Conservation (phyloP, 2,329 filamentous ascomycete species). For the Beauveria brongniartii region DNA sequence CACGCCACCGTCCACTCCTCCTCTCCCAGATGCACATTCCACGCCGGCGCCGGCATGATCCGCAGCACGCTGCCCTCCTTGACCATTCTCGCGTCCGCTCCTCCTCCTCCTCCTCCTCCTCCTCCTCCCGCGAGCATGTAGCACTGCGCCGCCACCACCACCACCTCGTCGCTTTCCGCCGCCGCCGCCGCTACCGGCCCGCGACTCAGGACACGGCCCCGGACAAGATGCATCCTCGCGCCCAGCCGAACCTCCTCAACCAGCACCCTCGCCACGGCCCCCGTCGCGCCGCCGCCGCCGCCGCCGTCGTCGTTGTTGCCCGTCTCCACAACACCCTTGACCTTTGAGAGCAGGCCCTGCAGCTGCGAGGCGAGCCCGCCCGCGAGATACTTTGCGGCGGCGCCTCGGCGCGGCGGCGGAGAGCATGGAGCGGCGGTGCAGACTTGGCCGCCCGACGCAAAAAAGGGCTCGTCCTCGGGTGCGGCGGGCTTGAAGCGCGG, state of each 20-base stretch:
- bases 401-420: constrained; percentile 25
- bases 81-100: constrained; percentile 15
- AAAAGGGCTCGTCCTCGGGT: constrained; percentile 16
- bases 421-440: constrained; percentile 21
- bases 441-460: constrained; percentile 7
- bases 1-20: constrained; percentile 31
- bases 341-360: constrained; percentile 33
- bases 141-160: constrained; percentile 8
- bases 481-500: constrained; percentile 30
- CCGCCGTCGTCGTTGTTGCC: neutral
- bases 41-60: constrained; percentile 26
- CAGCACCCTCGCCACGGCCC: constrained; percentile 17
- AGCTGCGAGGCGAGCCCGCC: constrained; percentile 31
- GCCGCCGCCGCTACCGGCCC: neutral
- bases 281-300: neutral
- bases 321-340: constrained; percentile 28
- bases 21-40: constrained; percentile 29
- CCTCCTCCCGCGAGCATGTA: constrained; percentile 29
- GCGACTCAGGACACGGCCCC: constrained; percentile 11
- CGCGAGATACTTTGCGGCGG: constrained; percentile 23
- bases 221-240: constrained; percentile 27
- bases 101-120: constrained; percentile 16
- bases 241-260: constrained; percentile 25
- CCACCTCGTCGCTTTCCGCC: neutral
- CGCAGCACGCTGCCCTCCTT: constrained; percentile 23